phyloP scores from a whole-genome alignment of 169 alveolate genomes.

The Plasmodium gonderi region DNA sequence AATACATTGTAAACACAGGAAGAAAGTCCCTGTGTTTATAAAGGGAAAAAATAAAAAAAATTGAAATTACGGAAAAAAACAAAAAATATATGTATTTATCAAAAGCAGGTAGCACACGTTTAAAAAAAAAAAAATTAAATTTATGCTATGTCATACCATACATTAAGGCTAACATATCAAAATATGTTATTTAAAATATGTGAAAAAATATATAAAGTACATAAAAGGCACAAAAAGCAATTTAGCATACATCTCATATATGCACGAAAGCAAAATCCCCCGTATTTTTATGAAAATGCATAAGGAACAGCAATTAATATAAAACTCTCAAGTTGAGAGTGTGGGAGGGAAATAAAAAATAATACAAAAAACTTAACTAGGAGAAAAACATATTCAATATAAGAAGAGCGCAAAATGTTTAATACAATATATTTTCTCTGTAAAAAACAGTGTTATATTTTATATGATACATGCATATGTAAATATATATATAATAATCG shows the following conservation, averaged over 20 bases:
- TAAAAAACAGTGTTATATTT: too few relatives aligned
- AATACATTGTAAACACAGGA: not conserved
- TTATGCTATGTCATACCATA: too few relatives aligned
- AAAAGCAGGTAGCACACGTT: not conserved
- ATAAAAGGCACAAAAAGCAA: not conserved
- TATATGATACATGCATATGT: not conserved
- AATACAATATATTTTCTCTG: too few relatives aligned
- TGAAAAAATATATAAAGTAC: not conserved
- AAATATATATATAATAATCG: not conserved
- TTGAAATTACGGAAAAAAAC: not conserved
- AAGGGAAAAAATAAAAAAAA: not conserved
- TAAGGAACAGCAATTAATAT: not conserved
- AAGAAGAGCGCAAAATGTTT: too few relatives aligned
- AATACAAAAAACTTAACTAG: not conserved
- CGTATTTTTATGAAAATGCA: not conserved
- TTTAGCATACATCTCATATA: not conserved
- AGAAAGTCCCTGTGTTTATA: not conserved
- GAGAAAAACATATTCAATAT: constrained; percentile 1
- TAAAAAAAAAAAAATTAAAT: not conserved
- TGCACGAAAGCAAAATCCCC: not conserved
- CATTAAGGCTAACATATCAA: too few relatives aligned
- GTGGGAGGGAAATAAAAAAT: not conserved
- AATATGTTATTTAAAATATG: too few relatives aligned
- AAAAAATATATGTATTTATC: not conserved
- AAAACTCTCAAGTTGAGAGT: not conserved